phyloP scores from a whole-genome alignment of 179 eudicot genomes.

The Carnegiea gigantea region DNA sequence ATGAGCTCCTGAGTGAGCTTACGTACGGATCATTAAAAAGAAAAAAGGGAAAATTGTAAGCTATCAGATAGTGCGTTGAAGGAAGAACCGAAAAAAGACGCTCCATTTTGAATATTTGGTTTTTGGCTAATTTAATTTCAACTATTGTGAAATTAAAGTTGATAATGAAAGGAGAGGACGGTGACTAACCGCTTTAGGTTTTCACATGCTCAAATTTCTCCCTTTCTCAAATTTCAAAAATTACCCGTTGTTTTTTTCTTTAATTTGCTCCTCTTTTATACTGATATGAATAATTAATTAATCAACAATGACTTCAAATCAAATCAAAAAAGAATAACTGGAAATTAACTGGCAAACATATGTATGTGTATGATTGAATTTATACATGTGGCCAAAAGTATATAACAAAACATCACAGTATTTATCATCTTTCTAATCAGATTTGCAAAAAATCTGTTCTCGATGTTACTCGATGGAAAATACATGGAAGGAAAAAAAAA shows the following conservation, averaged over 20 bases:
- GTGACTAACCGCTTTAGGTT: slow-evolving; percentile 15
- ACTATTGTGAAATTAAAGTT: slow-evolving; percentile 9
- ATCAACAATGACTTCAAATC: background rate
- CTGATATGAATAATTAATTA: background rate
- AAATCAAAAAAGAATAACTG: background rate
- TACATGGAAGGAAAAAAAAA: background rate
- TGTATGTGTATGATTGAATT: background rate
- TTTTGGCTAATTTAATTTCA: background rate
- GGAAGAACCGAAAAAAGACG: background rate
- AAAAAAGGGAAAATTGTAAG: background rate
- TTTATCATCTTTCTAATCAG: slow-evolving; percentile 14
- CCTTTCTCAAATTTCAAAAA: background rate
- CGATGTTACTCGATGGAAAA: background rate
- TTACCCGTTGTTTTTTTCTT: background rate
- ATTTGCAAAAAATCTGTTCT: background rate
- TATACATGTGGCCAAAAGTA: background rate
- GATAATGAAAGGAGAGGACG: slow-evolving; percentile 15
- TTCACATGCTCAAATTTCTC: background rate
- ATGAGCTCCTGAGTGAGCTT: too few relatives aligned
- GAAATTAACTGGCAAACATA: slow-evolving; percentile 2
- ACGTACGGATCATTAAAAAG: too few relatives aligned
- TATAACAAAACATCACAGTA: background rate
- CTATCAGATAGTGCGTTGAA: background rate
- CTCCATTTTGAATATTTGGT: slow-evolving; percentile 1
- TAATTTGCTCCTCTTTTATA: background rate